These are phyloP conservation scores for Rubia tinctorum DNA, from an alignment of 305 asterid genomes.

Conservation along the genomic window DNA sequence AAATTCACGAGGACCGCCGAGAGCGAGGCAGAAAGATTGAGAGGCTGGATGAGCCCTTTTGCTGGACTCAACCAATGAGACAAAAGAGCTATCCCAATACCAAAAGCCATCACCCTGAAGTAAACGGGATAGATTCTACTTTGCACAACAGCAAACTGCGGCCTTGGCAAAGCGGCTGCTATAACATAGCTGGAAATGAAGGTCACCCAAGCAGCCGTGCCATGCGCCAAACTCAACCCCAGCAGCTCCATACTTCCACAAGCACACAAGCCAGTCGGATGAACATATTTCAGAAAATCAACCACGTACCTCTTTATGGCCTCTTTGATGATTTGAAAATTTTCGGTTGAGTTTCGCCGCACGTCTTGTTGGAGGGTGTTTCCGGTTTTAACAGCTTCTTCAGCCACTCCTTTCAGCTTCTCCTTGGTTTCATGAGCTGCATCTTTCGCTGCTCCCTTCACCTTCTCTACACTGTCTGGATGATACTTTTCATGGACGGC, in stretches of 20 bases:
- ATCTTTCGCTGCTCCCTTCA: slow-evolving; percentile 20
- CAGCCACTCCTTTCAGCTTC: slow-evolving; percentile 12
- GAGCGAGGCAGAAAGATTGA: slow-evolving; percentile 40
- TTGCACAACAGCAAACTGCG: slow-evolving; percentile 66
- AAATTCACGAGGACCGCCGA: slow-evolving; percentile 40
- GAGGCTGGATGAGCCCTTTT: slow-evolving; percentile 9
- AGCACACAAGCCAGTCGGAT: slow-evolving; percentile 25
- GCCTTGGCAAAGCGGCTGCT: slow-evolving; percentile 57
- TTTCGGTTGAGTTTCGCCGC: slow-evolving; percentile 18
- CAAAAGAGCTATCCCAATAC: slow-evolving; percentile 45
- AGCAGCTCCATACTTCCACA: slow-evolving; percentile 37
- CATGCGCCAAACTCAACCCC: slow-evolving; percentile 63
- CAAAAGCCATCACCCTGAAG: slow-evolving; percentile 57
- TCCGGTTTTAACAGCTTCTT: slow-evolving; percentile 15
- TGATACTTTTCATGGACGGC: slow-evolving; percentile 9
- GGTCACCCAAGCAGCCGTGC: slow-evolving; percentile 71
- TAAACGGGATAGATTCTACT: slow-evolving; percentile 72
- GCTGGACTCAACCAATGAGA: slow-evolving; percentile 46
- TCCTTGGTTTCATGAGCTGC: slow-evolving; percentile 23
- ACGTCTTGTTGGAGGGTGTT: slow-evolving; percentile 22
- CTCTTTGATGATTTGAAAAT: slow-evolving; percentile 10
- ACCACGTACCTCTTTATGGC: not conserved
- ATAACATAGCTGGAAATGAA: slow-evolving; percentile 62
- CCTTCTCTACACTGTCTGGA: slow-evolving; percentile 14
- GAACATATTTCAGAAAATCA: slow-evolving; percentile 20